Percentiles rank a stretch among this genome's conserved stretches.
Conservation (phyloP, 2,329 filamentous ascomycete species). For the Juglanconis sp. region DNA sequence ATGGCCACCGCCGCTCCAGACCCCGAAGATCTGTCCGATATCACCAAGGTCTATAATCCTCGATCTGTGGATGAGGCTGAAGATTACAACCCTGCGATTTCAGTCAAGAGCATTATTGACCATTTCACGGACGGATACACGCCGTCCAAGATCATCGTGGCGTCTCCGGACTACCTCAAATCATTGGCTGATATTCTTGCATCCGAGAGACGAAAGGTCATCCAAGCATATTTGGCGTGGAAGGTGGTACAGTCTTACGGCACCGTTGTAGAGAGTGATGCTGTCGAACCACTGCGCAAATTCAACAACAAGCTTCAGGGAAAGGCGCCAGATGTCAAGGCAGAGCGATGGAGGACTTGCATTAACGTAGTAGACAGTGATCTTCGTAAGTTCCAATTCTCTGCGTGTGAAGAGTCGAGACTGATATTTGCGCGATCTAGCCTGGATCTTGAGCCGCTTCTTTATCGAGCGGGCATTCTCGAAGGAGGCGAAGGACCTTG, state of each 20-base stretch:
- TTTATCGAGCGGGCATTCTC: constrained; percentile 68
- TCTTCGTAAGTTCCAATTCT: constrained; percentile 29
- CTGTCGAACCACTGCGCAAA: constrained; percentile 54
- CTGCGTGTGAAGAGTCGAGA: too few relatives aligned
- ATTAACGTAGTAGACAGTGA: constrained; percentile 54
- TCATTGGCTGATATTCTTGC: constrained; percentile 54
- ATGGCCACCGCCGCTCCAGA: constrained; percentile 18
- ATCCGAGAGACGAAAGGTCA: constrained; percentile 44
- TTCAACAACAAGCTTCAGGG: constrained; percentile 61
- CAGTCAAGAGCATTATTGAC: constrained; percentile 19
- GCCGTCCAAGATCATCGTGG: constrained; percentile 15
- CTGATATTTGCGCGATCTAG: constrained; percentile 39
- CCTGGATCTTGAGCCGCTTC: constrained; percentile 69
- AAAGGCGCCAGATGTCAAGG: constrained; percentile 57
- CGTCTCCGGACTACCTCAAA: constrained; percentile 53
- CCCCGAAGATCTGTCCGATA: constrained; percentile 19
- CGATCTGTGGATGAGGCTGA: constrained; percentile 13
- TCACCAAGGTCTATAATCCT: constrained; percentile 19
- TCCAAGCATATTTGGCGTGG: constrained; percentile 65
- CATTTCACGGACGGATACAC: constrained; percentile 5
- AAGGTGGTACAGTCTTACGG: constrained; percentile 63
- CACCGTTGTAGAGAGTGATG: constrained; percentile 54
- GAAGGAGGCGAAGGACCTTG: constrained; percentile 61
- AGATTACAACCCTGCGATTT: constrained; percentile 16
- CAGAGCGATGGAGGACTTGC: constrained; percentile 67